Conservation (phyloP, 2,329 filamentous ascomycete genomes). For the Tolypocladium ophioglossoides region DNA sequence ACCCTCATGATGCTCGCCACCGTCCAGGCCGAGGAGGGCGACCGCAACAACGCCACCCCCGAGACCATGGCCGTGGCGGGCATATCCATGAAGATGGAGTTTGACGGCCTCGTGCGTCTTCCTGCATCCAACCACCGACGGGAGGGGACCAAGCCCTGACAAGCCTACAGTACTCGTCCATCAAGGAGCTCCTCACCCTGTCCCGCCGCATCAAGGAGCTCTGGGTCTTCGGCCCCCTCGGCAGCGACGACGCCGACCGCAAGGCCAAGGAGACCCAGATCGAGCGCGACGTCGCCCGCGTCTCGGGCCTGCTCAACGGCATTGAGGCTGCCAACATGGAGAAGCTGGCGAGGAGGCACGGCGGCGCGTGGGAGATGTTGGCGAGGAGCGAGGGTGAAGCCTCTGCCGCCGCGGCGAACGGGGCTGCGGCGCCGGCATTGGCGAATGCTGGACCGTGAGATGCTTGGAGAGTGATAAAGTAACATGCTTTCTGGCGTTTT, state of each 20-base stretch:
- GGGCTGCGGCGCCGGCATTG: neutral
- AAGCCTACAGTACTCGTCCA: conserved; percentile 23
- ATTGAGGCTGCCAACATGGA: conserved; percentile 23
- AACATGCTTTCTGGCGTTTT: neutral
- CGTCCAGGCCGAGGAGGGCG: conserved; percentile 26
- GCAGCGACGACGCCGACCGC: conserved; percentile 23
- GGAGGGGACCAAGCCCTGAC: neutral
- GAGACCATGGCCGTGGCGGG: conserved; percentile 30
- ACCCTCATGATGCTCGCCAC: conserved; percentile 33
- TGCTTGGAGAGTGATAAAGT: no score
- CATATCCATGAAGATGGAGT: conserved; percentile 34
- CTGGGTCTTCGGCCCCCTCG: conserved; percentile 32
- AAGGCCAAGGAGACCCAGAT: conserved; percentile 25
- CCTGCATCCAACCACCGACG: neutral
- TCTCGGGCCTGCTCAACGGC: conserved; percentile 21
- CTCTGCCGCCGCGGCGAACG: neutral
- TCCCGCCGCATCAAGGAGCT: conserved; percentile 34
- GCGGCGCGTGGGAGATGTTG: conserved; percentile 25
- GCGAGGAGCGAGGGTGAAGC: conserved; percentile 7
- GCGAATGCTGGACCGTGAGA: neutral
- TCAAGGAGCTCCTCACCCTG: conserved; percentile 33
- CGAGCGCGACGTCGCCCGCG: conserved; percentile 23
- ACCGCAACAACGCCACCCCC: conserved; percentile 26
- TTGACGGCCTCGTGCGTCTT: conserved; percentile 27
- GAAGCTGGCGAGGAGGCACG: conserved; percentile 21